These are phyloP conservation scores for Ceratobasidium sp. DNA, from an alignment of 1,284 basidiomycete genomes.

Conservation along the genomic window DNA sequence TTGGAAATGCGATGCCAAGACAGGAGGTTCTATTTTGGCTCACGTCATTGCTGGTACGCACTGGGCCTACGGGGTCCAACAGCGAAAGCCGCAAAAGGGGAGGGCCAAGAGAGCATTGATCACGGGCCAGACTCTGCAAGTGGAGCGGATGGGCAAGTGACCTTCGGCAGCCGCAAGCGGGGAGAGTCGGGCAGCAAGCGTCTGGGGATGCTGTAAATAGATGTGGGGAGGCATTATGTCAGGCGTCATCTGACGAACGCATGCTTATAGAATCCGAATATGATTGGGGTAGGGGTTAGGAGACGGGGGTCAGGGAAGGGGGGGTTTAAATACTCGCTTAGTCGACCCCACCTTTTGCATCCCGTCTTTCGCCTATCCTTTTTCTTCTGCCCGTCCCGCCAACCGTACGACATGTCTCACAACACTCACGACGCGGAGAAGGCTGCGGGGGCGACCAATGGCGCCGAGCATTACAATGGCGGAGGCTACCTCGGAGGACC, in stretches of 20 bases:
- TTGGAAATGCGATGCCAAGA: conserved; percentile 31
- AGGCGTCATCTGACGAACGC: neutral
- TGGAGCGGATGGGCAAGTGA: neutral
- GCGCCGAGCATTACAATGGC: conserved; percentile 1
- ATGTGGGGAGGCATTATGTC: no score
- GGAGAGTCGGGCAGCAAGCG: neutral
- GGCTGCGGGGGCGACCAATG: conserved; percentile 23
- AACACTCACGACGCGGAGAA: conserved; percentile 30
- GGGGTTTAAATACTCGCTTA: conserved; percentile 22
- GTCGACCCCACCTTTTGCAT: conserved; percentile 13
- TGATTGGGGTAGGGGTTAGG: neutral
- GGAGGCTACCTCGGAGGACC: neutral
- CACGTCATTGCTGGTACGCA: conserved; percentile 7
- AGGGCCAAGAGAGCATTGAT: neutral
- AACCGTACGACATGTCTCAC: conserved; percentile 20
- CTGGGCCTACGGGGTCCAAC: no score
- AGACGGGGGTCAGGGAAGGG: neutral
- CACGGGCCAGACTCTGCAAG: no score
- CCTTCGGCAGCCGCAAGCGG: neutral
- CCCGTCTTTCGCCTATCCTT: conserved; percentile 36
- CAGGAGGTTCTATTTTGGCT: conserved; percentile 3
- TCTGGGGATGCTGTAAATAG: no score
- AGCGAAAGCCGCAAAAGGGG: neutral
- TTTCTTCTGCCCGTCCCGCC: neutral
- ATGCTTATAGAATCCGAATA: neutral